A percentile compares a stretch with the other conserved stretches of the same genome.
Conservation (phyloP, 768 basidiomycete species). For the Trametes cinnabarina region DNA sequence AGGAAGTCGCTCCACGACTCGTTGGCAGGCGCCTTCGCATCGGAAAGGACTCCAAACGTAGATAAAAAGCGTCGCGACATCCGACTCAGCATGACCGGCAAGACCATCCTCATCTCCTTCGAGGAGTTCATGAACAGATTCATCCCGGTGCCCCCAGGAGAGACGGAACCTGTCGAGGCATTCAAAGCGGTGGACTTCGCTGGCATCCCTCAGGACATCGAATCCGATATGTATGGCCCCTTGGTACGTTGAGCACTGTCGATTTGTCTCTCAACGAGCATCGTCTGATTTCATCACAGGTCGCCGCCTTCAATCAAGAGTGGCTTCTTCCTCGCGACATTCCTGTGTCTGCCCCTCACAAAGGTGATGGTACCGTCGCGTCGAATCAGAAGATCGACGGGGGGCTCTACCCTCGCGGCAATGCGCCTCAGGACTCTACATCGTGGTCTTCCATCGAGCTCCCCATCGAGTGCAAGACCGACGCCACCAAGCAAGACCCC, state of each 20-base stretch:
- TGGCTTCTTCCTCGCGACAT: neutral
- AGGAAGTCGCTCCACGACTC: neutral
- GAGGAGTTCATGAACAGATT: neutral
- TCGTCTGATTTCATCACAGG: no score
- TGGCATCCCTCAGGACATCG: neutral
- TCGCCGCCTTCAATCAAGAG: neutral
- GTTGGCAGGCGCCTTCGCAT: neutral
- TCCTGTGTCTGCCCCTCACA: neutral
- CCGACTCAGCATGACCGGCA: neutral
- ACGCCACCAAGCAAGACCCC: neutral
- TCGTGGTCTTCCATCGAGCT: neutral
- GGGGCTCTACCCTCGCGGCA: neutral
- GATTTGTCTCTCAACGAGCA: neutral
- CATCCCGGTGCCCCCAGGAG: neutral
- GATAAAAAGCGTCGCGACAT: neutral
- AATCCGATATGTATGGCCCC: neutral
- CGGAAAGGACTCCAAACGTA: neutral
- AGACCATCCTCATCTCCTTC: neutral
- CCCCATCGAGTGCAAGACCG: constrained; percentile 3
- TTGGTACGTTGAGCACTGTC: neutral
- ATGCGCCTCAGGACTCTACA: neutral
- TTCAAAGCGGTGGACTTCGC: neutral
- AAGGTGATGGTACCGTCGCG: neutral
- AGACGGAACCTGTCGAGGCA: neutral
- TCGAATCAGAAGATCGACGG: neutral